Percentiles rank a stretch among this genome's conserved stretches.
phyloP scores from a whole-genome alignment of 805 yeast genomes.

The Nakazawaea holstii region DNA sequence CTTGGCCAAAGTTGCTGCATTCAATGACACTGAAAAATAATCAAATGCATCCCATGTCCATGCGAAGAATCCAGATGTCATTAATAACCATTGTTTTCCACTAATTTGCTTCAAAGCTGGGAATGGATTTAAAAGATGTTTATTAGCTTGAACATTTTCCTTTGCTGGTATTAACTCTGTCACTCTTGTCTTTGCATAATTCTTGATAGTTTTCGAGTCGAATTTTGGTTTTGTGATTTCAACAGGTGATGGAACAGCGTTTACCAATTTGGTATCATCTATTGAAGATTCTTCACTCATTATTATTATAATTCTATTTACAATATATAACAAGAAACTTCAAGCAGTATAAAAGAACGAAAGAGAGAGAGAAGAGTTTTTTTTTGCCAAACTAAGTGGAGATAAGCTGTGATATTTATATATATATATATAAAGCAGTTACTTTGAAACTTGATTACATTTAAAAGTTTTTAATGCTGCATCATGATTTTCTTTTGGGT shows the following conservation, averaged over 20 bases:
- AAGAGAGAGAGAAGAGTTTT: too few species aligned
- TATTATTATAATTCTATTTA: too few species aligned
- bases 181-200: slow-evolving; percentile 40
- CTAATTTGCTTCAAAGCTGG: slow-evolving; percentile 46
- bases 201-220: slow-evolving; percentile 2
- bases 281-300: not conserved
- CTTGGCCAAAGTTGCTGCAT: slow-evolving; percentile 41
- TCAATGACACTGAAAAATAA: slow-evolving; percentile 52
- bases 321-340: too few species aligned
- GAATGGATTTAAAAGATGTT: slow-evolving; percentile 54
- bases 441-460: too few species aligned
- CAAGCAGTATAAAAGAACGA: too few species aligned
- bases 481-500: too few species aligned
- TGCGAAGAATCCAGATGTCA: slow-evolving; percentile 45
- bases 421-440: too few species aligned
- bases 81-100: slow-evolving; percentile 52
- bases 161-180: slow-evolving; percentile 45
- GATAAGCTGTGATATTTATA: too few species aligned
- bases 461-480: too few species aligned
- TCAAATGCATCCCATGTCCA: slow-evolving; percentile 70
- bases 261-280: not conserved
- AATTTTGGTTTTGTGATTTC: not conserved
- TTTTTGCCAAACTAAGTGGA: too few species aligned
- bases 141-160: slow-evolving; percentile 29
- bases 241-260: not conserved